These are phyloP conservation scores for Aspergillus steynii DNA, from an alignment of 495 filamentous ascomycete species.

Conservation along the genomic window DNA sequence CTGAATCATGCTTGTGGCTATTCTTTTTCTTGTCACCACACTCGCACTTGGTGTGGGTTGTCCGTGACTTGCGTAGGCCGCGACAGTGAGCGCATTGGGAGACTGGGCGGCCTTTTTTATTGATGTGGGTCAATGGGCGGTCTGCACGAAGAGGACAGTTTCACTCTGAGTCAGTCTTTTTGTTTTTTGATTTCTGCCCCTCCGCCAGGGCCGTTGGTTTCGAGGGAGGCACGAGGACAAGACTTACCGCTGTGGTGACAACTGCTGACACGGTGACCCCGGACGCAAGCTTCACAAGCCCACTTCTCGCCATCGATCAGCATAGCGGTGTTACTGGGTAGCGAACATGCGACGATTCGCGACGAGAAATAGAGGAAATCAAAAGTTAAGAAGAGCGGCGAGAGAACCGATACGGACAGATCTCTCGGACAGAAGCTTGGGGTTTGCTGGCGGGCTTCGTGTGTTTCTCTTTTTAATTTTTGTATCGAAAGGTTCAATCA, in stretches of 20 bases:
- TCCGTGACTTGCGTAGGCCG: slow-evolving; percentile 93
- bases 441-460: background rate
- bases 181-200: background rate
- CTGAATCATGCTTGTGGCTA: slow-evolving; percentile 63
- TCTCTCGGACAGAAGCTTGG: background rate
- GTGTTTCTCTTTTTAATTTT: slow-evolving; percentile 1
- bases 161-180: slow-evolving; percentile 13
- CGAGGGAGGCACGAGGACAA: slow-evolving; percentile 16
- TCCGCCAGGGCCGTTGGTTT: slow-evolving; percentile 7
- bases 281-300: slow-evolving; percentile 91
- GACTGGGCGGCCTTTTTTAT: slow-evolving; percentile 97
- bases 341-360: slow-evolving; percentile 50
- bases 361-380: slow-evolving; percentile 22
- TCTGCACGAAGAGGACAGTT: slow-evolving; percentile 52
- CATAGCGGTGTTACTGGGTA: slow-evolving; percentile 57
- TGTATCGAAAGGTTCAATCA: slow-evolving; percentile 13
- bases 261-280: slow-evolving; percentile 91
- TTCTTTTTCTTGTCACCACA: slow-evolving; percentile 84
- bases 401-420: slow-evolving; percentile 3
- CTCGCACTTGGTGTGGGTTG: slow-evolving; percentile 94
- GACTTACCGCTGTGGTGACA: slow-evolving; percentile 86
- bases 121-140: slow-evolving; percentile 90
- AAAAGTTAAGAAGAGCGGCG: slow-evolving; percentile 11
- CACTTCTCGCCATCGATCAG: slow-evolving; percentile 88
- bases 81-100: slow-evolving; percentile 98